These are phyloP conservation scores for Rhizophora apiculata DNA, from an alignment of 345 rosid genomes.

Conservation along the genomic window DNA sequence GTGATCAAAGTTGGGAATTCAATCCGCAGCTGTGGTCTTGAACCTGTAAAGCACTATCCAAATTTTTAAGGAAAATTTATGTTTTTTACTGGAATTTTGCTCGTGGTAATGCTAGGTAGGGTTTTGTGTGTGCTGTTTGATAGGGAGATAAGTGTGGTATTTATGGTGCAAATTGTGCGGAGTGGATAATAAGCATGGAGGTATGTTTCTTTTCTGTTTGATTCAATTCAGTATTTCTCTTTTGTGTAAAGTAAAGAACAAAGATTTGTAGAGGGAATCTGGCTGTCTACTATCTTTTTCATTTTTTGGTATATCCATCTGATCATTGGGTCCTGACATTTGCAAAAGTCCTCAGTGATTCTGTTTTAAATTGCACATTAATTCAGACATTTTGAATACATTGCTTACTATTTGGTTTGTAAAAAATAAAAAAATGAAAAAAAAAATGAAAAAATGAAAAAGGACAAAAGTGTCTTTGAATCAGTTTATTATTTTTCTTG, in stretches of 20 bases:
- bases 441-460: too few species aligned
- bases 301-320: neutral
- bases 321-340: neutral
- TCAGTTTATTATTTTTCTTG: neutral
- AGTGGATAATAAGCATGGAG: constrained; percentile 99
- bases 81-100: neutral
- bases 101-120: neutral
- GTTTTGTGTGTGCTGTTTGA: constrained; percentile 11
- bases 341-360: neutral
- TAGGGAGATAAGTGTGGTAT: constrained; percentile 90
- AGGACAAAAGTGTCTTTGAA: neutral
- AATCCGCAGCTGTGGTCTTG: constrained; percentile 73
- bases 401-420: too few species aligned
- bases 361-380: neutral
- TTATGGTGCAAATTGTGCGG: constrained; percentile 80
- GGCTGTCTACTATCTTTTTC: neutral
- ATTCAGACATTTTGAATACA: neutral
- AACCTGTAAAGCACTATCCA: constrained; percentile 45
- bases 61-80: neutral
- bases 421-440: too few species aligned
- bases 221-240: neutral
- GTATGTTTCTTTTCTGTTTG: constrained; percentile 26
- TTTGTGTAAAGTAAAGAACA: neutral
- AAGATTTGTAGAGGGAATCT: neutral
- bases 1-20: constrained; percentile 84